Conservation (phyloP, 805 yeast genomes). For the Ogataea populi-albae region DNA sequence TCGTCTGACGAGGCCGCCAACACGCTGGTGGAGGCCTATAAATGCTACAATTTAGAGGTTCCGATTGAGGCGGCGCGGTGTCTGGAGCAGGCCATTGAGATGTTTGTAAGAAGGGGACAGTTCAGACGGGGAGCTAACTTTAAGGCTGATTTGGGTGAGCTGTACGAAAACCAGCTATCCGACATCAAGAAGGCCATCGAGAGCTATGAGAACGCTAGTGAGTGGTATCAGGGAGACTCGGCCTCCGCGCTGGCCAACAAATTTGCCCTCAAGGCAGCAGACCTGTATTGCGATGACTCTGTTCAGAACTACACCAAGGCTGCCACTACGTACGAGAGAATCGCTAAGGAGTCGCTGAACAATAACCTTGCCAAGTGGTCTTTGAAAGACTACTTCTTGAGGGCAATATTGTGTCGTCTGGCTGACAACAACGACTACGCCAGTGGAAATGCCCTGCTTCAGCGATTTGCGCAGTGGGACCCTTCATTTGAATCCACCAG, state of each 20-base stretch:
- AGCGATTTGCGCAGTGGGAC: conserved; percentile 66
- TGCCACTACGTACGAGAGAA: conserved; percentile 68
- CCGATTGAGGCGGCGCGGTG: conserved; percentile 77
- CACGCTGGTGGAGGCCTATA: conserved; percentile 85
- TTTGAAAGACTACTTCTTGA: conserved; percentile 85
- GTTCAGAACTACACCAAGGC: conserved; percentile 73
- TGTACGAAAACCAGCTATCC: conserved; percentile 73
- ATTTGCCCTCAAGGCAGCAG: conserved; percentile 86
- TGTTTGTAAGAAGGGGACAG: conserved; percentile 88
- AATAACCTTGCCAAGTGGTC: conserved; percentile 85
- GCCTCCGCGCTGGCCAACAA: conserved; percentile 89
- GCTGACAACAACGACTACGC: conserved; percentile 78
- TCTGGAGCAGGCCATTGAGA: conserved; percentile 70
- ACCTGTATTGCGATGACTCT: conserved; percentile 64
- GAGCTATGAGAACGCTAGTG: conserved; percentile 90
- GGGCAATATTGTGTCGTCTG: conserved; percentile 76
- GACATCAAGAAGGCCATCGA: conserved; percentile 68
- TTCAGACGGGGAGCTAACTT: conserved; percentile 95
- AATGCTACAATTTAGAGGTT: conserved; percentile 71
- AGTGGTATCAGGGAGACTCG: conserved; percentile 91
- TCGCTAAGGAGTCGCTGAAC: conserved; percentile 72
- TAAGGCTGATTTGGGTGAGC: conserved; percentile 83
- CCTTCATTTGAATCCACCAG: conserved; percentile 71
- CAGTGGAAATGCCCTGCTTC: conserved; percentile 74
- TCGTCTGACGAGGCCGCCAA: conserved; percentile 90